phyloP scores from a whole-genome alignment of 1,284 basidiomycete genomes.

The Tilletia setariae region DNA sequence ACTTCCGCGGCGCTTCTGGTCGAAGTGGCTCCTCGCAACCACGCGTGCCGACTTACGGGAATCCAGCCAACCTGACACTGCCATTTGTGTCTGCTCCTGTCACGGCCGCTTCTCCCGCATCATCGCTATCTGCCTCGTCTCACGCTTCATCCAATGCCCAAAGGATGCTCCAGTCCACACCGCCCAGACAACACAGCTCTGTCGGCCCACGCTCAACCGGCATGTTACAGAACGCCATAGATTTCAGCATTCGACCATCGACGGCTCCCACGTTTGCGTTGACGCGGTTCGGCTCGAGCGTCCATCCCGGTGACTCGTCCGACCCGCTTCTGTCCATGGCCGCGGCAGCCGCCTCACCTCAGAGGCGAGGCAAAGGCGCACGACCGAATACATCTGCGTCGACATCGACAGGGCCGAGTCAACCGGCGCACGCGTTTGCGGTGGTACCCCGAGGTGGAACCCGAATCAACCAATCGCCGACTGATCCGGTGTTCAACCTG shows the following conservation, averaged over 20 bases:
- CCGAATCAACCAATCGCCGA: slow-evolving; percentile 10
- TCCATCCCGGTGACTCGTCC: background rate
- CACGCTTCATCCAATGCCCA: background rate
- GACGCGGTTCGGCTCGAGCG: background rate
- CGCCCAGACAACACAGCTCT: background rate
- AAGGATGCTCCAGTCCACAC: background rate
- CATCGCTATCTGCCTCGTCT: no score
- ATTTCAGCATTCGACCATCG: background rate
- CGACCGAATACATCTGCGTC: background rate
- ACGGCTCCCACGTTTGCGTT: background rate
- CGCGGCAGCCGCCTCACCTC: background rate
- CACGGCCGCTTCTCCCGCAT: no score
- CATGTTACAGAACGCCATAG: background rate
- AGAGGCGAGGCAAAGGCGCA: slow-evolving; percentile 7
- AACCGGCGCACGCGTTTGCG: background rate
- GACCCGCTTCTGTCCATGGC: background rate
- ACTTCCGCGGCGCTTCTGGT: no score
- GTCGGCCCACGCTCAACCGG: background rate
- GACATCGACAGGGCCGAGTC: background rate
- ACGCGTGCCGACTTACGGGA: no score
- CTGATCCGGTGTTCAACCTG: background rate
- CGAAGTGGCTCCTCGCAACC: no score
- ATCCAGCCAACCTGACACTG: no score
- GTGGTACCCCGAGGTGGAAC: slow-evolving; percentile 5
- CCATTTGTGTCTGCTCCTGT: no score